phyloP scores from a whole-genome alignment of 768 basidiomycete genomes.

The Mycena polygramma region DNA sequence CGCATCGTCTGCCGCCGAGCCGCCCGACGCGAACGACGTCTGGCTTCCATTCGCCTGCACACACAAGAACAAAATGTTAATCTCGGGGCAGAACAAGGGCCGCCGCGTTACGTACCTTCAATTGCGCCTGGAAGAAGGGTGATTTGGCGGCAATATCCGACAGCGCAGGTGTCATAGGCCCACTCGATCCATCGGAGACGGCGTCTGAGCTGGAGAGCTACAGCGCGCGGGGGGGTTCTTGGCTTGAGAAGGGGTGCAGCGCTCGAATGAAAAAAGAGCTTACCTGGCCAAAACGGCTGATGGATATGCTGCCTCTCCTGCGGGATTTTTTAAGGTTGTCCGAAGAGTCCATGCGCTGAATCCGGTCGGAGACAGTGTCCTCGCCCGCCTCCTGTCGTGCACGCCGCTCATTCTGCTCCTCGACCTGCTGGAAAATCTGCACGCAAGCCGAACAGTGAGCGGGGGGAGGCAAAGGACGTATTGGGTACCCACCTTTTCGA shows the following conservation, averaged over 20 bases:
- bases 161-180: constrained; percentile 51
- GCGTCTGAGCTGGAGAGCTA: constrained; percentile 41
- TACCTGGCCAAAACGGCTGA: constrained; percentile 75
- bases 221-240: constrained; percentile 28
- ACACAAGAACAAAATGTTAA: not conserved
- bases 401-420: constrained; percentile 67
- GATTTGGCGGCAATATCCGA: constrained; percentile 59
- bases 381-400: constrained; percentile 51
- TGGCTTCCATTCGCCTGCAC: constrained; percentile 52
- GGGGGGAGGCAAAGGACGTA: not conserved
- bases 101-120: constrained; percentile 50
- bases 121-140: constrained; percentile 60
- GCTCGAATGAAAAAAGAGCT: constrained; percentile 34
- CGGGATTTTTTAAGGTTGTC: constrained; percentile 50
- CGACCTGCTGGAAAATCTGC: constrained; percentile 72
- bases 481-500: constrained; percentile 46
- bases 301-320: constrained; percentile 66
- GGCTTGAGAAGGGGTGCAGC: not conserved
- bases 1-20: constrained; percentile 50
- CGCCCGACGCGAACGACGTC: constrained; percentile 59
- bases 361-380: constrained; percentile 35
- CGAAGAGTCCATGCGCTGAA: constrained; percentile 40
- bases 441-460: constrained; percentile 2
- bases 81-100: constrained; percentile 12
- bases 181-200: constrained; percentile 40